Conservation (phyloP, 495 filamentous ascomycete genomes). For the Astrothelium macrocarpum region DNA sequence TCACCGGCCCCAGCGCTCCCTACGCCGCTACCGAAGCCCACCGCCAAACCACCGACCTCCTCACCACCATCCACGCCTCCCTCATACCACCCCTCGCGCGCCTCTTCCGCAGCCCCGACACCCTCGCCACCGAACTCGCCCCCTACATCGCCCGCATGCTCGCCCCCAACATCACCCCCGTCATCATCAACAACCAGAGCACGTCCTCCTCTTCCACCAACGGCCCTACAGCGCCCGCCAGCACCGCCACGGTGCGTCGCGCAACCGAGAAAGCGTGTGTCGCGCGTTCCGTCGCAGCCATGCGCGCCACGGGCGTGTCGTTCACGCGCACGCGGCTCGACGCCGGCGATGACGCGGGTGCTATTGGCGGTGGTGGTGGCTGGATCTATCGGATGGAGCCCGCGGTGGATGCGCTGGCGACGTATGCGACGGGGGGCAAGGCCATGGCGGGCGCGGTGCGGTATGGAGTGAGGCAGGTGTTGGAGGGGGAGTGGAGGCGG, state of each 20-base stretch:
- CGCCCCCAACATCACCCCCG: slow-evolving; percentile 81
- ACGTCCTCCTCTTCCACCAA: slow-evolving; percentile 27
- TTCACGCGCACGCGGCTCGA: slow-evolving; percentile 80
- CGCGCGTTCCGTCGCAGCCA: slow-evolving; percentile 63
- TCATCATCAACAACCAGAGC: slow-evolving; percentile 55
- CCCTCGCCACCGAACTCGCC: slow-evolving; percentile 68
- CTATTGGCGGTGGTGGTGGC: slow-evolving; percentile 38
- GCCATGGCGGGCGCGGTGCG: slow-evolving; percentile 40
- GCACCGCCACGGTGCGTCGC: slow-evolving; percentile 74
- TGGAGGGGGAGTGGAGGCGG: slow-evolving; percentile 79
- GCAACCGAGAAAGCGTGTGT: slow-evolving; percentile 76
- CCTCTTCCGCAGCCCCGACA: slow-evolving; percentile 64
- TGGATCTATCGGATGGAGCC: slow-evolving; percentile 96
- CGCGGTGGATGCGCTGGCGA: slow-evolving; percentile 61
- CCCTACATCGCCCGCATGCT: slow-evolving; percentile 76
- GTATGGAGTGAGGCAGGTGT: slow-evolving; percentile 82
- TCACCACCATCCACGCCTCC: slow-evolving; percentile 45
- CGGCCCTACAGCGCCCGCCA: slow-evolving; percentile 43
- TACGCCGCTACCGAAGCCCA: slow-evolving; percentile 66
- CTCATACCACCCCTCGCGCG: slow-evolving; percentile 53
- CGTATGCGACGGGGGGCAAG: slow-evolving; percentile 45
- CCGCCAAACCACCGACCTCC: slow-evolving; percentile 53
- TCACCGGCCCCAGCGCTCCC: slow-evolving; percentile 69
- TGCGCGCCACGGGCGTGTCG: slow-evolving; percentile 65
- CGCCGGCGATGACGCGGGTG: slow-evolving; percentile 27